Evolutionary conservation across 2,329 filamentous ascomycete genomes (phyloP).

Genomic region (Aspergillus hortae): DNA sequence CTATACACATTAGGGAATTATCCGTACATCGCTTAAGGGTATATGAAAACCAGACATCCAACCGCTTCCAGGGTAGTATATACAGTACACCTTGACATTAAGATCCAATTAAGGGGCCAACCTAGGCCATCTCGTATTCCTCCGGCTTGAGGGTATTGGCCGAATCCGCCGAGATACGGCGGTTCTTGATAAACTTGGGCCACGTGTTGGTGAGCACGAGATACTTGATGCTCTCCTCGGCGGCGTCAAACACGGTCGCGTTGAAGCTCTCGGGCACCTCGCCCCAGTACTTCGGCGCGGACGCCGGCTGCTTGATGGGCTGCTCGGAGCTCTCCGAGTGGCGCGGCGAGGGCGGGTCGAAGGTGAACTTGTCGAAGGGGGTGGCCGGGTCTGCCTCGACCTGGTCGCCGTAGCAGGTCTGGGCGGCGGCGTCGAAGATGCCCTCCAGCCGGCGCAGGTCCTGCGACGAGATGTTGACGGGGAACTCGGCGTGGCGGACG

Average conservation of each 20-base stretch:
- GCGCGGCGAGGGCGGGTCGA: slow-evolving; percentile 19
- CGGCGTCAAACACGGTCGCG: slow-evolving; percentile 55
- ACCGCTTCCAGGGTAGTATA: not conserved
- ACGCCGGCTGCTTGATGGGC: slow-evolving; percentile 22
- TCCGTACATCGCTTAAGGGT: not conserved
- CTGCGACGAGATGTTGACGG: slow-evolving; percentile 61
- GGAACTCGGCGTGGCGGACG: slow-evolving; percentile 60
- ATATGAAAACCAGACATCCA: not conserved
- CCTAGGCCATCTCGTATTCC: not conserved
- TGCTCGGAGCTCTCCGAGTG: slow-evolving; percentile 19
- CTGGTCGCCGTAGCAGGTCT: slow-evolving; percentile 39
- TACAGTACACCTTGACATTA: not conserved
- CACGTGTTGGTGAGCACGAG: slow-evolving; percentile 67
- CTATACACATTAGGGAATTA: not conserved
- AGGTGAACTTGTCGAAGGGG: slow-evolving; percentile 30
- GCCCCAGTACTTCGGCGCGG: slow-evolving; percentile 29
- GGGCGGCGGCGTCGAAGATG: slow-evolving; percentile 55
- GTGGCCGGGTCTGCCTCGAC: slow-evolving; percentile 36
- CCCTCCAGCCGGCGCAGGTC: slow-evolving; percentile 53
- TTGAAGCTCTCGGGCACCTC: slow-evolving; percentile 47
- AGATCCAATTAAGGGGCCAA: not conserved
- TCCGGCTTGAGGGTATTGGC: not conserved
- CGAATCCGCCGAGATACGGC: slow-evolving; percentile 1
- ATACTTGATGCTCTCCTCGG: slow-evolving; percentile 61
- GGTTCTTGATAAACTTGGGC: slow-evolving; percentile 41